phyloP scores from a whole-genome alignment of 129 eudicot species.

The Solidago caesia region DNA sequence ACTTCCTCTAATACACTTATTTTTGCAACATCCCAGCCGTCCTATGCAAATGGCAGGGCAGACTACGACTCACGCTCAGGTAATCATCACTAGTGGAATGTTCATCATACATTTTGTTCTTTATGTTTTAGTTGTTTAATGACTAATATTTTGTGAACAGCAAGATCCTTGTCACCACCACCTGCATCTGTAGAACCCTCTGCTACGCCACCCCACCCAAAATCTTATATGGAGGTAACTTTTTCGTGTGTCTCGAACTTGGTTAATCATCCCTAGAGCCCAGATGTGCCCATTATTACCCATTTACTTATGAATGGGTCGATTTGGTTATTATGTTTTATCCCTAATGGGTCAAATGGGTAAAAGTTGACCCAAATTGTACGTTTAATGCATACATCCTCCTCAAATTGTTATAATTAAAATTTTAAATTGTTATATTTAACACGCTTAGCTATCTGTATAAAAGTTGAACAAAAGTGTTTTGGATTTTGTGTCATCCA shows the following conservation, averaged over 20 bases:
- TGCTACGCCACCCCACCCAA: constrained; percentile 68
- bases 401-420: too few species aligned
- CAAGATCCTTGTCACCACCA: constrained; percentile 78
- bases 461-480: too few species aligned
- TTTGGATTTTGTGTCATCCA: too few species aligned
- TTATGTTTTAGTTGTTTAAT: constrained; percentile 13
- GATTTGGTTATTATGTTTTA: not conserved
- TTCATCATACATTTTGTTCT: not conserved
- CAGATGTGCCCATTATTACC: not conserved
- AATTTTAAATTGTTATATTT: too few species aligned
- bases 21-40: constrained; percentile 42
- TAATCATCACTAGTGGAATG: constrained; percentile 18
- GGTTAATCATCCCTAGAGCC: too few species aligned
- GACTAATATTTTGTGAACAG: constrained; percentile 41
- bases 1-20: constrained; percentile 10
- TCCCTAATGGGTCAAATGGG: too few species aligned
- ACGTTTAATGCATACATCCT: not conserved
- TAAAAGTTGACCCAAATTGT: not conserved
- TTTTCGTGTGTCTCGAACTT: not conserved
- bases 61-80: constrained; percentile 64
- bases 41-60: constrained; percentile 50
- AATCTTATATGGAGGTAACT: constrained; percentile 80
- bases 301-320: not conserved
- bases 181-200: constrained; percentile 70
- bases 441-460: too few species aligned